phyloP scores from a whole-genome alignment of 2,329 filamentous ascomycete species.

The Talaromyces pinophilus region DNA sequence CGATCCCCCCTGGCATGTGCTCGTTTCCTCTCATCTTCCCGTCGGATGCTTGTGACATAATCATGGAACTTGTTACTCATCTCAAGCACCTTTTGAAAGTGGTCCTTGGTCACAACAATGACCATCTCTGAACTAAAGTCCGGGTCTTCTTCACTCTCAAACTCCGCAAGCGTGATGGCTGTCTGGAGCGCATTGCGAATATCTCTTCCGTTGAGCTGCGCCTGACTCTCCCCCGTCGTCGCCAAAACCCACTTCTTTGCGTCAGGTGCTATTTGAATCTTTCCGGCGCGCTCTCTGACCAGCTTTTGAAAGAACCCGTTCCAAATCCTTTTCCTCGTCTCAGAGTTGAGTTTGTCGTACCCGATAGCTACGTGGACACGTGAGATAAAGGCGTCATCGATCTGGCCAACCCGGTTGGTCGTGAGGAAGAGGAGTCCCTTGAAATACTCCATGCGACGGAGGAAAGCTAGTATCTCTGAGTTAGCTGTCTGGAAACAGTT shows the following conservation, averaged over 20 bases:
- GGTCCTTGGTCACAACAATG: neutral
- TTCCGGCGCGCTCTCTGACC: constrained; percentile 8
- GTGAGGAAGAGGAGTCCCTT: constrained; percentile 48
- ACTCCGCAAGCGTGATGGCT: constrained; percentile 33
- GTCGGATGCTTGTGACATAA: constrained; percentile 11
- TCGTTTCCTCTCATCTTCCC: constrained; percentile 11
- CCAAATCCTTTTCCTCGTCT: constrained; percentile 35
- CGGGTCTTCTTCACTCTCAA: constrained; percentile 19
- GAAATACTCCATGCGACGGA: constrained; percentile 47
- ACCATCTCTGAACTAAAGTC: neutral
- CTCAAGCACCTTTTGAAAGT: constrained; percentile 8
- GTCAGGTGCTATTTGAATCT: constrained; percentile 2
- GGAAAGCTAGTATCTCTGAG: constrained; percentile 35
- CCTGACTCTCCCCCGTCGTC: neutral
- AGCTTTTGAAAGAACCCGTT: constrained; percentile 31
- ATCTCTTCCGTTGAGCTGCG: constrained; percentile 32
- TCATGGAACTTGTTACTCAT: constrained; percentile 15
- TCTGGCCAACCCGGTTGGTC: constrained; percentile 41
- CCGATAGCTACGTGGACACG: constrained; percentile 39
- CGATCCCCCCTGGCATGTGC: neutral
- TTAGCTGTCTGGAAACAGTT: neutral
- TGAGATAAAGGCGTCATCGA: constrained; percentile 43
- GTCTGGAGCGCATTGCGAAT: constrained; percentile 36
- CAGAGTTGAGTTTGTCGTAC: constrained; percentile 33
- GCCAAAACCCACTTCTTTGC: constrained; percentile 11